Conservation (phyloP, 257 asterid genomes). For the Solanum etuberosum region DNA sequence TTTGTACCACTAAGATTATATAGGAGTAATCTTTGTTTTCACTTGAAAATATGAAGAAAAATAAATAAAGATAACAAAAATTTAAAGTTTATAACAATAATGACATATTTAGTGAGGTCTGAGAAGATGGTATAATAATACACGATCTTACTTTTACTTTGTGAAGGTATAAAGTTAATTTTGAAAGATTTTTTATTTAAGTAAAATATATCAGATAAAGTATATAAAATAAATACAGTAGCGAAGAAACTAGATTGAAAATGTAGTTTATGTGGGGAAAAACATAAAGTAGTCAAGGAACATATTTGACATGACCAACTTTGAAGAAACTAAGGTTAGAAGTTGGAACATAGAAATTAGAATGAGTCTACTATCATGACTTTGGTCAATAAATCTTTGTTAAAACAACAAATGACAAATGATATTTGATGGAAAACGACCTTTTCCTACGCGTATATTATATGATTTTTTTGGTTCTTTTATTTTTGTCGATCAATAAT, state of each 20-base stretch:
- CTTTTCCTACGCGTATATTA: background rate
- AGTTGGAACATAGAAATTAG: background rate
- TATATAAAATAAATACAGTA: background rate
- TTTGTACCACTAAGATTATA: background rate
- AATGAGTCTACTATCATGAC: background rate
- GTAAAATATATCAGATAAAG: too few species aligned
- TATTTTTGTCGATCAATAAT: background rate
- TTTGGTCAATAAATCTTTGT: background rate
- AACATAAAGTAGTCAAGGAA: background rate
- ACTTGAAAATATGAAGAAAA: background rate
- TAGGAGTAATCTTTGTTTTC: background rate
- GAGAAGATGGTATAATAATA: background rate
- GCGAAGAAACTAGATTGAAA: background rate
- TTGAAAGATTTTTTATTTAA: background rate
- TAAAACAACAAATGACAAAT: background rate
- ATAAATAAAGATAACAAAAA: background rate
- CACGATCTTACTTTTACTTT: background rate
- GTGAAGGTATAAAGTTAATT: background rate
- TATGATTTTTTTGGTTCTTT: background rate
- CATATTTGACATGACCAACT: background rate
- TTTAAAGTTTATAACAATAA: background rate
- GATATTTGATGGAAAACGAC: background rate
- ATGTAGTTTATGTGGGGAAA: background rate
- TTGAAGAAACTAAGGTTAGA: background rate
- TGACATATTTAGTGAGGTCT: background rate